phyloP scores from a whole-genome alignment of 1,284 basidiomycete species.

The Sporisorium graminicola region DNA sequence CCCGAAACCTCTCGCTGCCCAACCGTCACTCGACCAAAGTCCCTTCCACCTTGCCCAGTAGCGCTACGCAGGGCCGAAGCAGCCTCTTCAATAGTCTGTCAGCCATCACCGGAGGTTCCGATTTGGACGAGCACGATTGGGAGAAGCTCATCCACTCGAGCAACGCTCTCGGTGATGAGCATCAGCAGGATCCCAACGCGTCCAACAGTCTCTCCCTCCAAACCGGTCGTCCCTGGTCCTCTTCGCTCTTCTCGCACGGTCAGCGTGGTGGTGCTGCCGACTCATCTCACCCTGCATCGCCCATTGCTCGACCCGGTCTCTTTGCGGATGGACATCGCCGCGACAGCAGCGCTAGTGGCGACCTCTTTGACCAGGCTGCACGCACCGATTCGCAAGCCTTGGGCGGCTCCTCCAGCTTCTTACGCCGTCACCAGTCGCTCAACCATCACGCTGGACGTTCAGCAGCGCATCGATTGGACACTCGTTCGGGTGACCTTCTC shows the following conservation, averaged over 20 bases:
- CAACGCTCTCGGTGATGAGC: constrained; percentile 47
- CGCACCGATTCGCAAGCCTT: constrained; percentile 32
- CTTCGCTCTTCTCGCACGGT: constrained; percentile 27
- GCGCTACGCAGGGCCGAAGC: constrained; percentile 37
- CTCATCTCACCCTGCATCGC: constrained; percentile 35
- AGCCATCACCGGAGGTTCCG: constrained; percentile 56
- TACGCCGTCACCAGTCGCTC: constrained; percentile 61
- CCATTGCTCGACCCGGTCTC: constrained; percentile 23
- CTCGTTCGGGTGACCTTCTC: constrained; percentile 35
- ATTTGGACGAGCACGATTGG: constrained; percentile 62
- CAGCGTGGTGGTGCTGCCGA: constrained; percentile 14
- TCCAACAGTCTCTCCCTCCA: constrained; percentile 15
- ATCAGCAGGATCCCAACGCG: constrained; percentile 35
- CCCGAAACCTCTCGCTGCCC: constrained; percentile 47
- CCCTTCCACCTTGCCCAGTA: constrained; percentile 25
- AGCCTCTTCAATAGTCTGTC: constrained; percentile 57
- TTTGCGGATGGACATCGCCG: constrained; percentile 17
- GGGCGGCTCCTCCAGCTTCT: constrained; percentile 20
- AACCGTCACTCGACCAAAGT: constrained; percentile 42
- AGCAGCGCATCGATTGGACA: constrained; percentile 30
- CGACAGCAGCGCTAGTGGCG: constrained; percentile 23
- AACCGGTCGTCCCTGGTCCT: constrained; percentile 37
- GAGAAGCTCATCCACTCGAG: constrained; percentile 57
- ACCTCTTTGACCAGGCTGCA: constrained; percentile 27
- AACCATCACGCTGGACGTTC: constrained; percentile 49